Evolutionary conservation across 2,329 filamentous ascomycete genomes (phyloP), one percentile per base, ranked within the genome.

Genomic region (Colletotrichum spaethianum): DNA sequence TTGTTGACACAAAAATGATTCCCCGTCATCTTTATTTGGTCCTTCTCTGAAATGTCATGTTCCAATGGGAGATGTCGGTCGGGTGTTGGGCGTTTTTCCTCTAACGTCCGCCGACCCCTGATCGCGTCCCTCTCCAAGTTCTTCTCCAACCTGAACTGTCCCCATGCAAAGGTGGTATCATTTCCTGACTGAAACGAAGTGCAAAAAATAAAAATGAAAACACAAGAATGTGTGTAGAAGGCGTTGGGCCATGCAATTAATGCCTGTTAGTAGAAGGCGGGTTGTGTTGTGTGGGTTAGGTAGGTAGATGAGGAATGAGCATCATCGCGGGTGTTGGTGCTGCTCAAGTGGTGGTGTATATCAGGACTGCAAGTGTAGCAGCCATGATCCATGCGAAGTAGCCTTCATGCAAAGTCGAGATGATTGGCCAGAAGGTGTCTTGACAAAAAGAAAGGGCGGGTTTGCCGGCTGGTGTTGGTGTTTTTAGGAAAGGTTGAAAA

Each of bases 121-220:
- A 26, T 4, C 16, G 33, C 28, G 26, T 50, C 26, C 31, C 36
- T 38, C 46, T n/a, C 16, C 38, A 8, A n/a, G n/a, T 46, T 46
- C 53, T 12, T 67, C 70, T 71, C 67, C 53, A 56, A 56, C 67
- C 42, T 67, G 40, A 67, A 73, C 61, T 61, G 36, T 67, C 67
- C 50, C 61, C 61, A 42, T 57, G 55, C 33, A 42, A 61, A 63
- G 63, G 67, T 74, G 73, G 73, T 74, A 74, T 74, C 73, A 74
- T 74, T 74, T 74, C 67, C 73, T 63, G 67, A 72, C 72, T 66
- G 72, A 67, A 72, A 66, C 48, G 67, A 74, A 72, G 61, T 65
- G 52, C 61, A 62, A 71, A 61, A 55, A 66, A 71, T 57, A 55
- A 66, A 36, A 42, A 60, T 46, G 31, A 62, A 46, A 46, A 57